phyloP scores from a whole-genome alignment of 192 early-diverging fungal species.

The Coemansia sp. region DNA sequence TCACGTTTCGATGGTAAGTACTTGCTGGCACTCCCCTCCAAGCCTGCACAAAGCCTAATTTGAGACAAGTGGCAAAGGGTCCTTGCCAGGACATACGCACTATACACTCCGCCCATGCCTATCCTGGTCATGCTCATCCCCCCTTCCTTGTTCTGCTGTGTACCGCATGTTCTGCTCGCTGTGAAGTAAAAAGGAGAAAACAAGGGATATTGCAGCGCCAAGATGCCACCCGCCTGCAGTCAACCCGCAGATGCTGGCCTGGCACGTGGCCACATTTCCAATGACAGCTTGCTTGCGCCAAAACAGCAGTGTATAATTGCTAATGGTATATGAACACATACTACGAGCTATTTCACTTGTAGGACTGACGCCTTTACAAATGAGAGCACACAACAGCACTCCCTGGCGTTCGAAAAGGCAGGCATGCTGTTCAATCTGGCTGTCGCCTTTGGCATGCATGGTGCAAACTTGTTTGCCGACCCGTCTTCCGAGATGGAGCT shows the following conservation, averaged over 20 bases:
- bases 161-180: too few relatives aligned
- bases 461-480: conserved; percentile 41
- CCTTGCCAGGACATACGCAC: not conserved
- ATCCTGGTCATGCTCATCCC: not conserved
- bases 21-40: not conserved
- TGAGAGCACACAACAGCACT: conserved; percentile 78
- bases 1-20: conserved; percentile 85
- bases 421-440: conserved; percentile 94
- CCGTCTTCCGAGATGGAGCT: conserved; percentile 42
- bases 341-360: conserved; percentile 31
- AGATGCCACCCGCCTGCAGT: not conserved
- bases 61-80: not conserved
- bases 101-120: not conserved
- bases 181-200: too few relatives aligned
- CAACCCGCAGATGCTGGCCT: not conserved
- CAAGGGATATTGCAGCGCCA: not conserved
- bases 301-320: not conserved
- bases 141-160: not conserved
- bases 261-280: not conserved
- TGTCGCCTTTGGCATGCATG: conserved; percentile 62
- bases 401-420: conserved; percentile 97
- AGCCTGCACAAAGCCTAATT: conserved; percentile 5
- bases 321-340: conserved; percentile 2
- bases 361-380: conserved; percentile 81
- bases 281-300: not conserved